Percentiles rank a stretch among this genome's conserved stretches.
phyloP scores from a whole-genome alignment of 352 stramenopile species.

The Phytopythium vexans region DNA sequence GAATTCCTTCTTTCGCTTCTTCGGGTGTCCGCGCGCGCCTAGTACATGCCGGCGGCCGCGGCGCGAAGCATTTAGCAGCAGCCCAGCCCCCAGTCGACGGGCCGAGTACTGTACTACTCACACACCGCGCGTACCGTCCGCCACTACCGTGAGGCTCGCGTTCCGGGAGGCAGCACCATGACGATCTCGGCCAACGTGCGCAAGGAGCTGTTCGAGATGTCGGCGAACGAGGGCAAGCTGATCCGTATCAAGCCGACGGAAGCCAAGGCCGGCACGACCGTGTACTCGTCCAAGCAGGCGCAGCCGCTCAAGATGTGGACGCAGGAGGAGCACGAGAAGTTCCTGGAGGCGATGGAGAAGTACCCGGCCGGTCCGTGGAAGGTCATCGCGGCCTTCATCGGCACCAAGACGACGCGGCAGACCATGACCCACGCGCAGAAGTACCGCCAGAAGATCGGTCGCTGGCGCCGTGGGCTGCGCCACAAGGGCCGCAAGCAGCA shows the following conservation, averaged over 20 bases:
- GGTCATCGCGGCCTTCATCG: conserved; percentile 77
- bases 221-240: conserved; percentile 69
- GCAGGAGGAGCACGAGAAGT: conserved; percentile 83
- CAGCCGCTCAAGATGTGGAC: conserved; percentile 87
- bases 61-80: conserved; percentile 6
- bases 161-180: conserved; percentile 35
- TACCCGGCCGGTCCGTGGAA: conserved; percentile 83
- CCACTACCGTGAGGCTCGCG: neutral
- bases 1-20: conserved; percentile 31
- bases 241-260: conserved; percentile 85
- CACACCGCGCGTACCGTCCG: neutral
- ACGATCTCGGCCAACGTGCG: conserved; percentile 84
- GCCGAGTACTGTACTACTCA: neutral
- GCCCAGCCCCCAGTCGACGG: neutral
- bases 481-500: conserved; percentile 79
- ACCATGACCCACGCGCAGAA: conserved; percentile 90
- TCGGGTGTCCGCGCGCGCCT: neutral
- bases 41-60: neutral
- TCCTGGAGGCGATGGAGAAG: conserved; percentile 84
- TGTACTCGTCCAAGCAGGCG: conserved; percentile 82
- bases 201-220: conserved; percentile 86
- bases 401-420: conserved; percentile 89
- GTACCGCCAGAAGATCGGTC: conserved; percentile 84
- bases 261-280: conserved; percentile 78
- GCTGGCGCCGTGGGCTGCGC: conserved; percentile 70